phyloP scores from a whole-genome alignment of 2,329 filamentous ascomycete genomes.

The Microcyclospora pomicola region DNA sequence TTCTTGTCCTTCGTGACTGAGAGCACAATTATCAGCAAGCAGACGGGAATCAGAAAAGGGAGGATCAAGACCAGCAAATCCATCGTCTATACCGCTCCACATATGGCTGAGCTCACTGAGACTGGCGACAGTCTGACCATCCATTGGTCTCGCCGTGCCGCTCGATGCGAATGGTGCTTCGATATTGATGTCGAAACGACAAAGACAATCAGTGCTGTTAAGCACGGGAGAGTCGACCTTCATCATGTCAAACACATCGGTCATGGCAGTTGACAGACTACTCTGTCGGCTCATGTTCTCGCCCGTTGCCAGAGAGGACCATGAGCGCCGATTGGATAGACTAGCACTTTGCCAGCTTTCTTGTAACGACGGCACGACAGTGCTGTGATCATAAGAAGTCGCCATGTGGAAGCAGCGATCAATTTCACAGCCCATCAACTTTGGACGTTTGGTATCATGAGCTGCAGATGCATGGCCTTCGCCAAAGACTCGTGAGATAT shows the following conservation, averaged over 20 bases:
- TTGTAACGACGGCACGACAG: no score
- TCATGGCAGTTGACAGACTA: constrained; percentile 29
- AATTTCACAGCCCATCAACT: no score
- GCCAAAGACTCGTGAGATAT: no score
- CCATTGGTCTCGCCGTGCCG: constrained; percentile 11
- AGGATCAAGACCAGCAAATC: constrained; percentile 14
- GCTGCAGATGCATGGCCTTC: no score
- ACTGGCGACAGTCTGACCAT: constrained; percentile 14
- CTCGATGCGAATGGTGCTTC: neutral
- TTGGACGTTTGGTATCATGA: no score
- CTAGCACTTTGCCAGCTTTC: constrained; percentile 10
- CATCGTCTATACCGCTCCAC: constrained; percentile 15
- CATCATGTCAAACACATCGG: constrained; percentile 30
- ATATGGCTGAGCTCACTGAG: constrained; percentile 9
- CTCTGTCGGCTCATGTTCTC: constrained; percentile 32
- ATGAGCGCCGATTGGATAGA: constrained; percentile 16
- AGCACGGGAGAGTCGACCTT: constrained; percentile 29
- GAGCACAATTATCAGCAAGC: constrained; percentile 5
- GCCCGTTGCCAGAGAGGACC: constrained; percentile 13
- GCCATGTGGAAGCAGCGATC: no score
- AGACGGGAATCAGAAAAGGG: constrained; percentile 7
- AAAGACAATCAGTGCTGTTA: constrained; percentile 16
- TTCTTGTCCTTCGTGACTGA: constrained; percentile 6
- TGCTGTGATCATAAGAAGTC: no score
- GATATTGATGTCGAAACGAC: constrained; percentile 10